Conservation (phyloP, 805 yeast species). For the Saturnispora quitensis region DNA sequence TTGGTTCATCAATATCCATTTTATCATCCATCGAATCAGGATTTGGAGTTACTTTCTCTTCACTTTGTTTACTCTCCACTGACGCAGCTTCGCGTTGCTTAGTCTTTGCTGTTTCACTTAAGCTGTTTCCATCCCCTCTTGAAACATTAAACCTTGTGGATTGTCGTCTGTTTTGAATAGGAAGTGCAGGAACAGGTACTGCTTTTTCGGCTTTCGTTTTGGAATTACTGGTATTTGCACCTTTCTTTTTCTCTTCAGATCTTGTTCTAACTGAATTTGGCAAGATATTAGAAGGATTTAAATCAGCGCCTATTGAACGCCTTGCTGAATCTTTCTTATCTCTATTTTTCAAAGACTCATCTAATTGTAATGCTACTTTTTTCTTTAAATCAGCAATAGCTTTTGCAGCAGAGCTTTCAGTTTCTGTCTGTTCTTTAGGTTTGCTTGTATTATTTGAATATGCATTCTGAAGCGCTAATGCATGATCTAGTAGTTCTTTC, state of each 20-base stretch:
- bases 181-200: neutral
- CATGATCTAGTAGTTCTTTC: constrained; percentile 1
- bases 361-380: constrained; percentile 1
- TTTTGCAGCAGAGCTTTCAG: neutral
- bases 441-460: neutral
- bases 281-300: constrained; percentile 18
- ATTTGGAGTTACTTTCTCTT: neutral
- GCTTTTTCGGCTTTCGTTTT: neutral
- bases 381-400: neutral
- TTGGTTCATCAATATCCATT: constrained; percentile 5
- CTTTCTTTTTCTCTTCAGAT: neutral
- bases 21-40: neutral
- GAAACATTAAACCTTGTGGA: neutral
- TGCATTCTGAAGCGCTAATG: neutral
- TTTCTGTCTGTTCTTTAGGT: neutral
- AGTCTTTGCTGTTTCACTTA: neutral
- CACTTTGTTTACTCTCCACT: neutral
- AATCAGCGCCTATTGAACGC: constrained; percentile 15
- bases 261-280: constrained; percentile 5
- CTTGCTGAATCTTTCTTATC: neutral
- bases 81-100: neutral
- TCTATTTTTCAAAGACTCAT: neutral
- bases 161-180: neutral
- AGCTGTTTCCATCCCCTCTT: neutral
- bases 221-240: neutral